A percentile compares a stretch with the other conserved stretches of the same genome.
Evolutionary conservation across 257 asterid species (phyloP).

Genomic region (Lavandula angustifolia): DNA sequence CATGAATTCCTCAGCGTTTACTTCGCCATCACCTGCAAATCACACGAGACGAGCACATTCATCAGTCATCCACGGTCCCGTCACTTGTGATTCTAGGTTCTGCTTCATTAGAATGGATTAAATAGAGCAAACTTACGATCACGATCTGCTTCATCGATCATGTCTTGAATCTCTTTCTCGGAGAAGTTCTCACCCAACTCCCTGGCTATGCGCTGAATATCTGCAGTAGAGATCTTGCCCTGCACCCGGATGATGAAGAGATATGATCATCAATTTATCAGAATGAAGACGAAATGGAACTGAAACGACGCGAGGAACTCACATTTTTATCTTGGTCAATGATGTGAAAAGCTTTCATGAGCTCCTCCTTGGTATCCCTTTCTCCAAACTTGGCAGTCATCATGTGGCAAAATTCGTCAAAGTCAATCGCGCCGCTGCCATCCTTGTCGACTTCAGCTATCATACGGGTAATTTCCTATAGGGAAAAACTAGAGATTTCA

Average conservation of each 20-base stretch:
- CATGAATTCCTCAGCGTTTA: slow-evolving; percentile 72
- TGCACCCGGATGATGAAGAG: slow-evolving; percentile 39
- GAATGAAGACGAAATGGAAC: slow-evolving; percentile 25
- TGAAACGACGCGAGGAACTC: slow-evolving; percentile 26
- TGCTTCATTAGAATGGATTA: slow-evolving; percentile 1
- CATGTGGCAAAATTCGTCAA: slow-evolving; percentile 84
- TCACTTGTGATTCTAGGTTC: not conserved
- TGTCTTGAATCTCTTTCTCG: slow-evolving; percentile 79
- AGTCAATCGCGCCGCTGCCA: slow-evolving; percentile 95
- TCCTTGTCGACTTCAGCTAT: slow-evolving; percentile 95
- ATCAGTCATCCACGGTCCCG: not conserved
- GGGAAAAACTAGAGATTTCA: slow-evolving; percentile 17
- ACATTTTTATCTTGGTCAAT: slow-evolving; percentile 93
- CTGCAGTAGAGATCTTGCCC: slow-evolving; percentile 89
- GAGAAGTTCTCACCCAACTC: slow-evolving; percentile 80
- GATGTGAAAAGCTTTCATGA: slow-evolving; percentile 78
- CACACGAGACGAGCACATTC: not conserved
- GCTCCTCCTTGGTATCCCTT: slow-evolving; percentile 87
- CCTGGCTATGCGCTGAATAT: slow-evolving; percentile 78
- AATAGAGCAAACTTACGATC: slow-evolving; percentile 67
- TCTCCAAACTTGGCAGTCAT: slow-evolving; percentile 97
- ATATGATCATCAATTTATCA: not conserved
- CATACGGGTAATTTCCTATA: slow-evolving; percentile 81
- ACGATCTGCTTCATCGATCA: slow-evolving; percentile 92
- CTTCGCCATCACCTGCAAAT: slow-evolving; percentile 86